Percentiles rank a stretch among this genome's conserved stretches.
Conservation (phyloP, 495 filamentous ascomycete genomes). For the Tuber indicum region DNA sequence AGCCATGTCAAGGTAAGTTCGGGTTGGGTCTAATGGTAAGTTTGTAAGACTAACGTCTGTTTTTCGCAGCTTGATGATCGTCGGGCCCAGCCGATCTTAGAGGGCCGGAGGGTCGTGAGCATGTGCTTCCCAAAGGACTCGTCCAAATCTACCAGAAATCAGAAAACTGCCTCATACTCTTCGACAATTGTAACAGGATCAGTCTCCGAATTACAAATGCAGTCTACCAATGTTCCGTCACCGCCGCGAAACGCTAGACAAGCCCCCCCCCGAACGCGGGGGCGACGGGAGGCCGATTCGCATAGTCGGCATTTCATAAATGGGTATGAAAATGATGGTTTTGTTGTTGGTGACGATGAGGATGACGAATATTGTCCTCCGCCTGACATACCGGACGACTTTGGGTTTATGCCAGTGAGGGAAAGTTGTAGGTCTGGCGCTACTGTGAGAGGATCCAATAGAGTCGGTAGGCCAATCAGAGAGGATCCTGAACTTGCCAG, state of each 20-base stretch:
- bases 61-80: constrained; percentile 52
- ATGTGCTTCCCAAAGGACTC: constrained; percentile 49
- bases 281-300: constrained; percentile 43
- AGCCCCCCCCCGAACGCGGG: constrained; percentile 11
- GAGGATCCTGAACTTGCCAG: constrained; percentile 57
- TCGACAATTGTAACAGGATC: constrained; percentile 11
- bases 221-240: constrained; percentile 76
- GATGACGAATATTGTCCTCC: constrained; percentile 45
- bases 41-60: constrained; percentile 39
- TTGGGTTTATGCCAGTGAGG: constrained; percentile 57
- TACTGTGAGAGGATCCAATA: constrained; percentile 36
- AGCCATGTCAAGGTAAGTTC: constrained; percentile 54
- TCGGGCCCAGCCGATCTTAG: constrained; percentile 41
- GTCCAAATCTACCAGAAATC: not conserved
- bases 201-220: constrained; percentile 44
- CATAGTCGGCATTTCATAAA: constrained; percentile 42
- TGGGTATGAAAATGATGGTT: constrained; percentile 49
- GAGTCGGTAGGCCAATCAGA: constrained; percentile 65
- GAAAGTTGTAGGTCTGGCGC: constrained; percentile 41
- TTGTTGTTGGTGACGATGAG: constrained; percentile 50
- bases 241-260: constrained; percentile 50
- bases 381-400: constrained; percentile 46
- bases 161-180: constrained; percentile 6
- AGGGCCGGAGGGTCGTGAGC: constrained; percentile 50
- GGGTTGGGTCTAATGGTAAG: not conserved